Evolutionary conservation across 331 rosid genomes (phyloP), one percentile per base, ranked within the genome.

Genomic region (Prunus yedoensis): DNA sequence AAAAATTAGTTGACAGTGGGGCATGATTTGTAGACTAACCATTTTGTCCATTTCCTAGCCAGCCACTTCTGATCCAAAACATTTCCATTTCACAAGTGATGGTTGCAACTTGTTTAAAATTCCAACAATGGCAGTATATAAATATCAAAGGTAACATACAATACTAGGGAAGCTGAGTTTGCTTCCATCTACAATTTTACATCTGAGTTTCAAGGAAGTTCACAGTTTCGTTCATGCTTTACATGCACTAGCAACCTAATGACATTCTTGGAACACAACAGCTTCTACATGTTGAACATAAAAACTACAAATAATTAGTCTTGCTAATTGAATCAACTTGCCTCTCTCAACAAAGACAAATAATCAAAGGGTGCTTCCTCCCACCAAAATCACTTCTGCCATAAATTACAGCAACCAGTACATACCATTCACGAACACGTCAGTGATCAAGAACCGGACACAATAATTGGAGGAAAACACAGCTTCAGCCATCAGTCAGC

Each of bases 401-500:
- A 67, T 58, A 71, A n/a, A 66, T 57, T 53, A 51, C 81, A 73
- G 54, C 51, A 46, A 41, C 71, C 52, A 45, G 68, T 52, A 66
- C 27, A 23, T 15, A 10, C 65, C 63, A 21, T 30, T 64, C 54
- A 46, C 25, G n/a, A 78, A 18, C 68, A 20, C 46, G 66, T 57
- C 53, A 21, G 73, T 18, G 77, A 52, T 61, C 75, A 49, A 43
- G 68, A 58, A 61, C 20, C 25, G 38, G 67, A 74, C 32, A 15
- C 20, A n/a, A 68, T 60, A 30, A 63, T 52, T 30, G 52, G 77
- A 56, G 56, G 77, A 60, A 21, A 59, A 69, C 61, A 71, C 76
- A 63, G 70, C 74, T 66, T 49, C 78, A 52, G 74, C 62, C 58
- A 70, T 49, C 78, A 59, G 74, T 72, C 58, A 70, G 71, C 30